Base-by-base conservation (phyloP, 2,329 filamentous ascomycete genomes). In the Xylaria sp. region DNA sequence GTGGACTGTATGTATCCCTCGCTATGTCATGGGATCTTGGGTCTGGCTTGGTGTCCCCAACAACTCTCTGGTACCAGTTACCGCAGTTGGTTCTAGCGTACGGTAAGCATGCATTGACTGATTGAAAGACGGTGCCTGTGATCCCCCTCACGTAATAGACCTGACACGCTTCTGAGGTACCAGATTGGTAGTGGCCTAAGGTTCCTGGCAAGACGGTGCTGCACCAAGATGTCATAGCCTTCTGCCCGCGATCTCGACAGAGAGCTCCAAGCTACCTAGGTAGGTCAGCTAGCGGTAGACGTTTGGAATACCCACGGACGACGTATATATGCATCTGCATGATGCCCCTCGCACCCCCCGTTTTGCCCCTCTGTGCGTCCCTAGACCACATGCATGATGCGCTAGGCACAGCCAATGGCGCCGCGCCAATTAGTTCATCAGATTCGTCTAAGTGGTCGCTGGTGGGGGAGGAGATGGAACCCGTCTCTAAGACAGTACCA, bases 241-340 rank as follows among this genome's bases (percentile, higher is more conserved):
- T 2, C 25, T 43, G 45, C 55, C 48, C n/a, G 50, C 28, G 36
- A 58, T 61, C 56, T 68, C 57, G 43, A 23, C 50, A n/a, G n/a
- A 30, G 23, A 58, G 58, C 63, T 63, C 30, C 28, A 30, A 43
- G 50, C 32, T 30, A 30, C 30, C 28, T 23, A 43, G 50, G 25
- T 30, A 30, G 25, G 1, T 28, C 25, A 69, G 67, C 60, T 67
- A 63, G 39, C 46, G 64, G 64, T 55, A 50, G 60, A 69, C 64
- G 67, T 46, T 67, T 60, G 57, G 56, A 57, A 57, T 69, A 69
- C 64, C 36, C 60, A 61, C 57, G 43, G 57, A 64, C 67, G 50
- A 66, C 67, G 67, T 69, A 69, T 67, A 69, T 67, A 15, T 63
- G 34, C 46, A 23, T 55, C 62, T 69, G 63, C 67, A 66, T 66